Conservation (phyloP, 1,139 yeast genomes). For the Candida sp. region DNA sequence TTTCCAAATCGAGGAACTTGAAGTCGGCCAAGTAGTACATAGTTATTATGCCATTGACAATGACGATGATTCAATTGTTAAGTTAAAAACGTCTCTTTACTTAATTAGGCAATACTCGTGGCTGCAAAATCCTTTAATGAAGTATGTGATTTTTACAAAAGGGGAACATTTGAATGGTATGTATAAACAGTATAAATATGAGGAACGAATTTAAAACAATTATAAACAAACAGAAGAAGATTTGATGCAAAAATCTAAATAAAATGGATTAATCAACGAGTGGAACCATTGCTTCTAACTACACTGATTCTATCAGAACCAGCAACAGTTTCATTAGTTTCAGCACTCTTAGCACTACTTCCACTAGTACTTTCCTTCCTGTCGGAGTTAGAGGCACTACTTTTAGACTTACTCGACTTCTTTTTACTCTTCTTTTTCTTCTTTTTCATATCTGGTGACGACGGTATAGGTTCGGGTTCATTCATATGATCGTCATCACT, state of each 20-base stretch:
- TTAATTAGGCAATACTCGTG: not conserved
- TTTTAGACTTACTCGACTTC: not conserved
- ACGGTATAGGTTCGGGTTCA: not conserved
- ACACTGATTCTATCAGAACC: not conserved
- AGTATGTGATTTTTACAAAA: not conserved
- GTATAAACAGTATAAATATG: not conserved
- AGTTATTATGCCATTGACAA: too few relatives aligned
- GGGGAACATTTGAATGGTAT: not conserved
- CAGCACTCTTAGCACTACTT: not conserved
- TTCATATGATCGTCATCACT: conserved; percentile 30
- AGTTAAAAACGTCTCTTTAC: not conserved
- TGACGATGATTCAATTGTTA: not conserved
- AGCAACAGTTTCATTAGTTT: not conserved
- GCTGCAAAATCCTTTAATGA: not conserved
- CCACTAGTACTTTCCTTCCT: not conserved
- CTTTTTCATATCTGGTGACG: conserved; percentile 1
- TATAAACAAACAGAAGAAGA: too few relatives aligned
- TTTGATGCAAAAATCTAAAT: too few relatives aligned
- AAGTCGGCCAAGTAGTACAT: too few relatives aligned
- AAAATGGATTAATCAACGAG: too few relatives aligned
- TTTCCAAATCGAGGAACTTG: too few relatives aligned
- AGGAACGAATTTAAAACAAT: too few relatives aligned
- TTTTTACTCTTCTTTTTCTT: conserved; percentile 2
- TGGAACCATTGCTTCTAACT: not conserved
- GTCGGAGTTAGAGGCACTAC: not conserved